Conservation (phyloP, 1,139 yeast species). For the Hemisphaericaspora subhashii region DNA sequence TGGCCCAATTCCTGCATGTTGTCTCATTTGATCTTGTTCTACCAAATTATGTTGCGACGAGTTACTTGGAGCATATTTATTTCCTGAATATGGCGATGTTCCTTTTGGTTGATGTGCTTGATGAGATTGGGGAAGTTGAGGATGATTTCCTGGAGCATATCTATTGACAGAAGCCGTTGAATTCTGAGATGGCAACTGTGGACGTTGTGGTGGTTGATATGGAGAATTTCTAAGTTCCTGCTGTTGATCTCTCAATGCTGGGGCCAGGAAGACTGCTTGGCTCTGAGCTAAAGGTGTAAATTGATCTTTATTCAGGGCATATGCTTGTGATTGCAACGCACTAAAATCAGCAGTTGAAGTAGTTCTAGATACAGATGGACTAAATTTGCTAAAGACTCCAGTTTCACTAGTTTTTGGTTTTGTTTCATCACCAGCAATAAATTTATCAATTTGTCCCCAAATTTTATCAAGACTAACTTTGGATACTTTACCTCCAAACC, state of each 20-base stretch:
- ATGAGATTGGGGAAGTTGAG: no score
- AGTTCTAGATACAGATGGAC: conserved; percentile 60
- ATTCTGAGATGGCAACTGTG: conserved; percentile 17
- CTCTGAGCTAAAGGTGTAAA: conserved; percentile 8
- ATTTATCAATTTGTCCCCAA: conserved; percentile 87
- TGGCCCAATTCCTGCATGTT: not conserved
- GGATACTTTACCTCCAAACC: conserved; percentile 65
- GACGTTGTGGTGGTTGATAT: conserved; percentile 5
- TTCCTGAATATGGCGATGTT: conserved; percentile 2
- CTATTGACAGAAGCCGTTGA: conserved; percentile 19
- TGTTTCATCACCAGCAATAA: conserved; percentile 83
- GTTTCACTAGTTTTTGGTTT: conserved; percentile 36
- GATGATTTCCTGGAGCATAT: conserved; percentile 19
- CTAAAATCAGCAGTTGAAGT: conserved; percentile 49
- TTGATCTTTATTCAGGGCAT: conserved; percentile 5
- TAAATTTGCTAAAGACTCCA: conserved; percentile 73
- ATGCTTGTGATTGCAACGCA: conserved; percentile 15
- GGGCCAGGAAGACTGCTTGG: not conserved
- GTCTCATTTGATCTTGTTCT: conserved; percentile 7
- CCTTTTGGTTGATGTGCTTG: conserved; percentile 3
- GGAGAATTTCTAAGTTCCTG: not conserved
- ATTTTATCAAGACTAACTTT: conserved; percentile 81
- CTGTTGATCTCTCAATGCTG: not conserved
- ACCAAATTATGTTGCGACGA: conserved; percentile 24
- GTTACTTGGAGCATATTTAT: conserved; percentile 30